phyloP scores from a whole-genome alignment of 495 filamentous ascomycete genomes.

The Paragyromitra xinjiangensis region DNA sequence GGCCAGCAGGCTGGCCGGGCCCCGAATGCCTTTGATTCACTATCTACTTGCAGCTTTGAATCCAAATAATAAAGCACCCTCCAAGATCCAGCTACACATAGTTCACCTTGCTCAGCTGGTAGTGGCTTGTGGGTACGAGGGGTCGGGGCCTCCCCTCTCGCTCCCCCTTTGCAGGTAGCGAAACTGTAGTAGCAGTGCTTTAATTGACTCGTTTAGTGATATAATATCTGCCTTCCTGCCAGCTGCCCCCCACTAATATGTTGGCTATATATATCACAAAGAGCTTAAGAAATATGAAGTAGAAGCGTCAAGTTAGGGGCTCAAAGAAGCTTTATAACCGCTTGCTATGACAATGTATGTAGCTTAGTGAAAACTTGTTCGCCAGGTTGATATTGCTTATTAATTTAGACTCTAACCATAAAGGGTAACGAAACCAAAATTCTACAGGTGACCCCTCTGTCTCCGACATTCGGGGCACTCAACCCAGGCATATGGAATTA shows the following conservation, averaged over 20 bases:
- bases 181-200: not conserved
- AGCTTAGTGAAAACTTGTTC: not conserved
- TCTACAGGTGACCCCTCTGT: not conserved
- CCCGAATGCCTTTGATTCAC: too few species aligned
- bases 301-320: not conserved
- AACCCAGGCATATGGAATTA: too few species aligned
- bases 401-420: conserved; percentile 2
- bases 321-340: not conserved
- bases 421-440: not conserved
- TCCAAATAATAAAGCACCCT: too few species aligned
- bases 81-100: too few species aligned
- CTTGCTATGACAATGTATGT: not conserved
- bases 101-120: not conserved
- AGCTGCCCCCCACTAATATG: not conserved
- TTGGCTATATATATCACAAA: not conserved
- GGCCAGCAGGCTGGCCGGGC: too few species aligned
- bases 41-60: too few species aligned
- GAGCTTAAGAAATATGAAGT: not conserved
- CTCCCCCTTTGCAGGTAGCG: not conserved
- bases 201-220: not conserved
- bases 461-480: conserved; percentile 5
- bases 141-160: not conserved
- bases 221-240: not conserved
- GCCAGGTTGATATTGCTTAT: not conserved
- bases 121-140: too few species aligned